Evolutionary conservation across 352 stramenopile species (phyloP), one percentile per base, ranked within the genome.

Genomic region (Albugo laibachii): DNA sequence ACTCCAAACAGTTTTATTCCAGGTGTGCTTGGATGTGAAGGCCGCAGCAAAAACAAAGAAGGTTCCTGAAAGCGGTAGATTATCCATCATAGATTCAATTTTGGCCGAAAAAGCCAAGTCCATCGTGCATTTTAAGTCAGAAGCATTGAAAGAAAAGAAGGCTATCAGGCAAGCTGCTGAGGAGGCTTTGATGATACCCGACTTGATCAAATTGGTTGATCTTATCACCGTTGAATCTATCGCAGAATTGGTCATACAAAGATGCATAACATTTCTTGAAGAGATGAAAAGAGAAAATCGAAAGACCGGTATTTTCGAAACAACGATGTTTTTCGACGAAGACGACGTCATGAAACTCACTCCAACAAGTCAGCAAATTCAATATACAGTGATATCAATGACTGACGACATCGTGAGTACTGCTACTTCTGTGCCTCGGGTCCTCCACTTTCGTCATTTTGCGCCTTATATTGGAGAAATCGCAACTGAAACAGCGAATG

Each of bases 271-370:
- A 27, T 92, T 97, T 41, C 61, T 96, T 6, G 57, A 80, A 1
- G 82, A 96, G 51, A 61, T 97, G 34, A 78, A 87, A 46, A 92
- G 93, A 49, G 59, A 81, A 1, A 67, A 76, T 1, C 63, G 77
- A 13, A 89, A 95, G 50, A 91, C 79, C 0, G 88, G 89, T n/a
- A 56, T 96, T 11, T 96, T 97, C 36, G 84, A 96, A 54, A 96
- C 89, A 11, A 93, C 80, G 2, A 84, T 97, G 35, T 77, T 76
- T 37, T 96, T 97, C 47, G 75, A 68, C 31, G 69, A 87, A 13
- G 59, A 75, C 16, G 54, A 64, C n/a, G 58, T 49, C 11, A 94
- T 80, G 8, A 61, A 75, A 13, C 97, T 97, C 52, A 55, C 58
- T 1, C 88, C 88, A 1, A 92, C 83, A 18, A 77, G 71, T 50